Evolutionary conservation across 192 early-diverging fungal species (phyloP).

Genomic region (Coemansia nantahalensis): DNA sequence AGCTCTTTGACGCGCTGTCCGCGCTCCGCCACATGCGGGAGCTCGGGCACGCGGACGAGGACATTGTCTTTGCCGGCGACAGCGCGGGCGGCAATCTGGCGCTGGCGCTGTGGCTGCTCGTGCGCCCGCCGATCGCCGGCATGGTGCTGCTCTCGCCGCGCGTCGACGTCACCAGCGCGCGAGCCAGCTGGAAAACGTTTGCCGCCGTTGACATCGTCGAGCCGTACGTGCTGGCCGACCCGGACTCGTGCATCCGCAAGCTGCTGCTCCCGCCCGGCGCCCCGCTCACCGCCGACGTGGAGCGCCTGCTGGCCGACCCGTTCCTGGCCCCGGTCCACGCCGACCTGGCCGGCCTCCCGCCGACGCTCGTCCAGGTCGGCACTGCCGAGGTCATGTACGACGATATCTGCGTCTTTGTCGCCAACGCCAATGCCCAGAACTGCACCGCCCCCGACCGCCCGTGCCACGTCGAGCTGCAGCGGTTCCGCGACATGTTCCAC

Average conservation of each 20-base stretch:
- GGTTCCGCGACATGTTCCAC: slow-evolving; percentile 31
- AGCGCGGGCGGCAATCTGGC: slow-evolving; percentile 50
- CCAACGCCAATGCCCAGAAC: not conserved
- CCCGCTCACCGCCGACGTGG: not conserved
- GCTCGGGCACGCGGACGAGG: slow-evolving; percentile 5
- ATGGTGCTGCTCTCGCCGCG: slow-evolving; percentile 36
- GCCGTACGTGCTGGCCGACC: not conserved
- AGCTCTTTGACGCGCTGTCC: slow-evolving; percentile 76
- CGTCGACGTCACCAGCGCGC: slow-evolving; percentile 23
- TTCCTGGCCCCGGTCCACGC: slow-evolving; percentile 38
- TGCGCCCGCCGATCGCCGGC: slow-evolving; percentile 2
- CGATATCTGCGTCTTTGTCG: slow-evolving; percentile 43
- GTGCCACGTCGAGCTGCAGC: slow-evolving; percentile 4
- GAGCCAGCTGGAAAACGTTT: slow-evolving; percentile 18
- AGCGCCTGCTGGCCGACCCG: slow-evolving; percentile 13
- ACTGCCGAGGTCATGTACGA: slow-evolving; percentile 34
- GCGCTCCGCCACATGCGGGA: slow-evolving; percentile 63
- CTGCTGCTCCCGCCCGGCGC: slow-evolving; percentile 12
- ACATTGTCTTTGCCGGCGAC: slow-evolving; percentile 43
- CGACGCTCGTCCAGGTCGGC: slow-evolving; percentile 38
- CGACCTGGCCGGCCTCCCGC: slow-evolving; percentile 17
- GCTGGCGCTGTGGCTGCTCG: slow-evolving; percentile 31
- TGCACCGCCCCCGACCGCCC: too few relatives aligned
- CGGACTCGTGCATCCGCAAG: not conserved
- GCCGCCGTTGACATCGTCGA: slow-evolving; percentile 12